Percentiles rank a stretch among this genome's conserved stretches.
phyloP scores from a whole-genome alignment of 1,139 yeast genomes.

The Magnusiomyces ingens region DNA sequence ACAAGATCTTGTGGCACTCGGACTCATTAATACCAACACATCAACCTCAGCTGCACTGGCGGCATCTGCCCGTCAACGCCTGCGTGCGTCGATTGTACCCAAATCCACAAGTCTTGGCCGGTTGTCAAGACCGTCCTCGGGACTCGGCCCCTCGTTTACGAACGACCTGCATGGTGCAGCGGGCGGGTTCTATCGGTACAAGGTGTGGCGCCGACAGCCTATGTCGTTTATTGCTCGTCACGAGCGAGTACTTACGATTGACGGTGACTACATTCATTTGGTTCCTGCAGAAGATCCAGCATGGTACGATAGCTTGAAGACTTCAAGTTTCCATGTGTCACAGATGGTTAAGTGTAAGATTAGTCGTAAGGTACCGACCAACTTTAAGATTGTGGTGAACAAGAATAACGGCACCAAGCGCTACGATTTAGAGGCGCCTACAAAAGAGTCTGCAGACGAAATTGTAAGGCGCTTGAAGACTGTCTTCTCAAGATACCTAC shows the following conservation, averaged over 20 bases:
- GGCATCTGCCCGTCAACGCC: not conserved
- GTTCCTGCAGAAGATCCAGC: slow-evolving; percentile 72
- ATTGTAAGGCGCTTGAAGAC: slow-evolving; percentile 57
- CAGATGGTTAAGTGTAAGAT: slow-evolving; percentile 74
- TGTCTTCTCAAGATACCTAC: slow-evolving; percentile 9
- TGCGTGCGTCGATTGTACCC: slow-evolving; percentile 14
- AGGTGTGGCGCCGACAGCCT: slow-evolving; percentile 82
- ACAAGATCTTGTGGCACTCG: not conserved
- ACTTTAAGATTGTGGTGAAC: slow-evolving; percentile 76
- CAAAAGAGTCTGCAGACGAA: slow-evolving; percentile 57
- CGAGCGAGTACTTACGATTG: slow-evolving; percentile 78
- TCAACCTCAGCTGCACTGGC: not conserved
- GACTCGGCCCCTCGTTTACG: not conserved
- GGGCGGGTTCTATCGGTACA: slow-evolving; percentile 46
- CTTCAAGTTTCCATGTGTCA: slow-evolving; percentile 79
- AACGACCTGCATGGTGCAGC: slow-evolving; percentile 1
- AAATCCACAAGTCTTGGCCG: slow-evolving; percentile 8
- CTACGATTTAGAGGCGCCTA: slow-evolving; percentile 78
- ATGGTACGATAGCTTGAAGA: slow-evolving; percentile 68
- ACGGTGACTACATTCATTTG: slow-evolving; percentile 87
- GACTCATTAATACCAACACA: not conserved
- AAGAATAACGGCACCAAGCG: slow-evolving; percentile 64
- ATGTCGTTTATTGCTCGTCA: slow-evolving; percentile 76
- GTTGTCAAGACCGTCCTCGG: not conserved
- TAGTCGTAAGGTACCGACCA: slow-evolving; percentile 66